Evolutionary conservation across 2,329 filamentous ascomycete genomes (phyloP), one percentile per base, ranked within the genome.

Genomic region (Cladorrhinum sp.): DNA sequence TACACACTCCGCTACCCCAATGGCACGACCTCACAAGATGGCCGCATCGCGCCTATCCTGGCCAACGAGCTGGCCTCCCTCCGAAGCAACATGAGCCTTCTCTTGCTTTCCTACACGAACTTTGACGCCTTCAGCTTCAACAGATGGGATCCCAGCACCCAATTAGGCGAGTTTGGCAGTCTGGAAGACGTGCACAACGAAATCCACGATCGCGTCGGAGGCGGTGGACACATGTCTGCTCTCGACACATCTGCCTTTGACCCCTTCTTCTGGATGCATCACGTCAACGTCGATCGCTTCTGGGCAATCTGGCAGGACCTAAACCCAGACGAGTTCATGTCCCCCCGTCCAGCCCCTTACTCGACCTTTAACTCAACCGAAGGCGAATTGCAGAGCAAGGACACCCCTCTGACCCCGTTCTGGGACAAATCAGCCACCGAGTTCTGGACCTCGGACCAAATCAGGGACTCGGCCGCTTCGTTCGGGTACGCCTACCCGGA

Each of bases 261-360:
- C 68, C 85, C 86, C 0, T 72, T 85, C 8, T 89, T 67, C 27
- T 68, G 80, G 79, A 73, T 88, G 3, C 85, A 88, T 66, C 85
- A 88, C 70, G 72, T 77, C 68, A 85, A 89, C 66, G 79, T 89
- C 57, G 85, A 89, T 67, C 81, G 86, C 45, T 76, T 89, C 38
- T 87, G 86, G 73, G 79, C 84, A n/a, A 77, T 81, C 66, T 83
- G 77, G 77, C 75, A 81, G 67, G 75, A 74, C 25, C 75, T 82
- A 20, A 68, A 74, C 60, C 76, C 76, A 22, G 62, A 67, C 50
- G 65, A 73, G 61, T 63, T 68, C 57, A 68, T 75, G 27, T 70
- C 74, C 0, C 65, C 74, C 8, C 64, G 70, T n/a, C 63, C 61
- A 1, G 66, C 72, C 12, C 53, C 68, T 1, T 71, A 69, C 45